Evolutionary conservation across 2,329 filamentous ascomycete genomes (phyloP), one percentile per base, ranked within the genome.

Genomic region (Bipolaris gigantea): DNA sequence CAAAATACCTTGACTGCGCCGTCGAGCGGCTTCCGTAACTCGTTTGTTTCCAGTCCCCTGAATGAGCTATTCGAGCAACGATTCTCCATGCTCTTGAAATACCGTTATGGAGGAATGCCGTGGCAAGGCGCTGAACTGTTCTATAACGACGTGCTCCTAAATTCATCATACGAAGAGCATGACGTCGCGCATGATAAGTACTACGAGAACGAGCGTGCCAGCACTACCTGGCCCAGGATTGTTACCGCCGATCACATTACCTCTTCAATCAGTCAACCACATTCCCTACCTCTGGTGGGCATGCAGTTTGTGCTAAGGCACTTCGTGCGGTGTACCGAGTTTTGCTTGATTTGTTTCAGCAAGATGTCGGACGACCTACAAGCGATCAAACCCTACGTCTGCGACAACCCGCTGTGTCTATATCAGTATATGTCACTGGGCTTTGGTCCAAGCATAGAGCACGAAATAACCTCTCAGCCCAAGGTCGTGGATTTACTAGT

Each of bases 341-440:
- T 93, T 72, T 97, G 92, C 72, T 81, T 96, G 50, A 86, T 92
- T 21, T 97, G 92, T 66, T 89, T 95, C 72, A 83, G 83, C 61
- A 87, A 82, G 61, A 81, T 90, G 33, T 73, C 83, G 1, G 80
- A 80, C 2, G 82, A 84, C 0, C 86, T 93, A 34, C 84, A 87
- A 63, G 84, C 88, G 1, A 77, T 92, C 55, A 90, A 89, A 62
- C 89, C 89, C 2, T 81, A 81, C 57, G 90, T 96, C 40, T 97
- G 92, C 74, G 83, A 84, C 19, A 82, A 84, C 11, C 79, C 81
- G 1, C 79, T 97, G 3, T 97, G 92, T 66, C 77, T 96, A 4
- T 96, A 89, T 66, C 92, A 97, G 68, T 96, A 94, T 75, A 89
- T 96, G 81, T 81, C 84, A 15, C 79, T 95, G n/a, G 91, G 90